Base-by-base conservation (phyloP, 768 basidiomycete species). In the Amanita thiersii region DNA sequence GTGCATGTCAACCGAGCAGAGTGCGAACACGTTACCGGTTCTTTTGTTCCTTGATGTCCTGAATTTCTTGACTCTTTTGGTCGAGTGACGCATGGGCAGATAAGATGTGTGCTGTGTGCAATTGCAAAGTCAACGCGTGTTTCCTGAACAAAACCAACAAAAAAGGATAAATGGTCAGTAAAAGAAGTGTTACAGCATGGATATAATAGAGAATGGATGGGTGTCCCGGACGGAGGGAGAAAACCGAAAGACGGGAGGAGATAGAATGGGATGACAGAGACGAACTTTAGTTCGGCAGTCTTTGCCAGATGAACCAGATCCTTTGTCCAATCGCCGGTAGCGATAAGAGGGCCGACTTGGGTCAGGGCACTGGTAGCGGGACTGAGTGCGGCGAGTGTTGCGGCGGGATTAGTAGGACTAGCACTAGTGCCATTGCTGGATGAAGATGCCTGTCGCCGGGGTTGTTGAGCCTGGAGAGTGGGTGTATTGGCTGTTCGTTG, bases 281-380 rank as follows among this genome's bases (percentile, higher is more conserved):
- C 84, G 51, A 58, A 90, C 87, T 90, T 90, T 53, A 90, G 71
- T 56, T 90, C 87, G 6, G 87, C 87, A 1, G 84, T 86, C 64
- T 86, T 89, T 4, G 87, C 87, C 8, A 90, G 71, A 39, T 89
- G 84, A 23, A 90, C 81, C 31, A 90, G 71, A 59, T 87, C 84
- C 51, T 81, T 83, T 19, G 85, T 87, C 87, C 87, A 90, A 58
- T 89, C 86, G 6, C 86, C 87, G 14, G 77, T 80, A 3, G 87
- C 85, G 37, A 90, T 70, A 38, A 87, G 61, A n/a, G 81, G 77
- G 1, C 44, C 44, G 2, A 18, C n/a, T 6, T 44, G 43, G 1
- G 36, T 12, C 12, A 17, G 19, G 12, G 37, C 30, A 11, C 48
- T 45, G 35, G 39, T 41, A 54, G 52, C n/a, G 61, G 44, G 2